Conservation (phyloP, 1,284 basidiomycete genomes). For the Thecaphora thlaspeos region DNA sequence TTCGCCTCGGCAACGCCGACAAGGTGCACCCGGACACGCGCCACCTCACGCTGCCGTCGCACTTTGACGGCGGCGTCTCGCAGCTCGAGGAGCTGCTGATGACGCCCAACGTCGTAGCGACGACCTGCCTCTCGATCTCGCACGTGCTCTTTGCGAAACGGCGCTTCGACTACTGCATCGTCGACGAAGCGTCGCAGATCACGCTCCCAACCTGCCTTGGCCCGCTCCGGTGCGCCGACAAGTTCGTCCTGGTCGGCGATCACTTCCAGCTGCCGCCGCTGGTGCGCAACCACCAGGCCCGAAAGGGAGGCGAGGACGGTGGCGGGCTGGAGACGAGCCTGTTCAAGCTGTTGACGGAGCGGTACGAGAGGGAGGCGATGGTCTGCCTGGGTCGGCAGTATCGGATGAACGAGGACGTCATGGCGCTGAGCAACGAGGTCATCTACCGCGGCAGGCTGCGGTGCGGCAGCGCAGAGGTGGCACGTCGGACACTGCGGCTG, state of each 20-base stretch:
- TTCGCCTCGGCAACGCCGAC: constrained; percentile 84
- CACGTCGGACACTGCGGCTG: constrained; percentile 66
- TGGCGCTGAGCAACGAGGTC: constrained; percentile 84
- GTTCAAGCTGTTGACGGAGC: constrained; percentile 81
- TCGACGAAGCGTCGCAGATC: constrained; percentile 97
- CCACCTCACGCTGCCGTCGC: neutral
- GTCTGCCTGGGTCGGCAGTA: constrained; percentile 84
- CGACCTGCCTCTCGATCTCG: constrained; percentile 87
- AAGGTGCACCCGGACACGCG: constrained; percentile 66
- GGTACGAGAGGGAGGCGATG: constrained; percentile 74
- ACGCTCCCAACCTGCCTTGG: constrained; percentile 93
- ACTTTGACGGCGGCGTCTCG: constrained; percentile 60
- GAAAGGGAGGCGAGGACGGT: constrained; percentile 66
- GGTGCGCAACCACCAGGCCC: constrained; percentile 78
- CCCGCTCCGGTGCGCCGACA: constrained; percentile 82
- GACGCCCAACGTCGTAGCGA: constrained; percentile 89
- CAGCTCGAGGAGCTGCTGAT: constrained; percentile 64
- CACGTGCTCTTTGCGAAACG: constrained; percentile 77
- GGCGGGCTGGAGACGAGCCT: constrained; percentile 86
- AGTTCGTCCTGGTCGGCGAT: constrained; percentile 92
- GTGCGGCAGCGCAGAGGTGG: constrained; percentile 75
- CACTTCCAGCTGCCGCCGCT: constrained; percentile 87
- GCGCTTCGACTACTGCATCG: constrained; percentile 93
- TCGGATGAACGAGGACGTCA: constrained; percentile 95
- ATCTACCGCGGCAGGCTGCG: constrained; percentile 77